phyloP scores from a whole-genome alignment of 2,329 filamentous ascomycete species.

The Fusarium incarnatum region DNA sequence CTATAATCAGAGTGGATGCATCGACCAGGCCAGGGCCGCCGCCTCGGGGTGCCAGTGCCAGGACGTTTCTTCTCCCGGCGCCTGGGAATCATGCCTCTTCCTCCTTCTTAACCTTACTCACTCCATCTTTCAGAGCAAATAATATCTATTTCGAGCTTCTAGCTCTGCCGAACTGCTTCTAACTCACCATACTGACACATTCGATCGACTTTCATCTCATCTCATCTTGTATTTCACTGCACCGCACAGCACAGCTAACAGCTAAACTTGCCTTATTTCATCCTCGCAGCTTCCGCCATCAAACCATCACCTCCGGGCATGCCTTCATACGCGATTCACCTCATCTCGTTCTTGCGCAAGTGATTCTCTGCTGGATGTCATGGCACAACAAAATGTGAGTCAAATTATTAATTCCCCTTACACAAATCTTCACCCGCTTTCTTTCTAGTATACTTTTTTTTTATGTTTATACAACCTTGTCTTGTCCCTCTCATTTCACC shows the following conservation, averaged over 20 bases:
- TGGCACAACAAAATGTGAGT: constrained; percentile 57
- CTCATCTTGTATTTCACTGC: background rate
- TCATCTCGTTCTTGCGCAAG: constrained; percentile 52
- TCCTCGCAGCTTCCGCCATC: constrained; percentile 37
- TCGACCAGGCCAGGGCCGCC: constrained; percentile 53
- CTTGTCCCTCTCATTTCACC: constrained; percentile 17
- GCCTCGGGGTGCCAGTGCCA: constrained; percentile 53
- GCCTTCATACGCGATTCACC: constrained; percentile 49
- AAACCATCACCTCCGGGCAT: constrained; percentile 48
- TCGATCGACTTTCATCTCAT: constrained; percentile 6
- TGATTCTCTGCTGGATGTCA: constrained; percentile 51
- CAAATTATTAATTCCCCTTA: constrained; percentile 16
- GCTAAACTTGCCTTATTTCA: constrained; percentile 21
- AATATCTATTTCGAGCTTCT: constrained; percentile 42
- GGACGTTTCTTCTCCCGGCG: constrained; percentile 55
- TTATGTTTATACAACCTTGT: constrained; percentile 16
- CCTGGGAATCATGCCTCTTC: constrained; percentile 52
- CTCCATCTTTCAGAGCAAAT: constrained; percentile 48
- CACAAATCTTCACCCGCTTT: constrained; percentile 37
- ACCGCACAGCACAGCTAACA: background rate
- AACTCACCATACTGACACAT: background rate
- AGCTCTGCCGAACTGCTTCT: constrained; percentile 15
- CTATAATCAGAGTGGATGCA: constrained; percentile 50
- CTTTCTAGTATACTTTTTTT: constrained; percentile 23
- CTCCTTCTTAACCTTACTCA: constrained; percentile 51